Percentiles rank a stretch among this genome's conserved stretches.
Conservation (phyloP, 2,329 filamentous ascomycete genomes). For the Penicillium nordicum region DNA sequence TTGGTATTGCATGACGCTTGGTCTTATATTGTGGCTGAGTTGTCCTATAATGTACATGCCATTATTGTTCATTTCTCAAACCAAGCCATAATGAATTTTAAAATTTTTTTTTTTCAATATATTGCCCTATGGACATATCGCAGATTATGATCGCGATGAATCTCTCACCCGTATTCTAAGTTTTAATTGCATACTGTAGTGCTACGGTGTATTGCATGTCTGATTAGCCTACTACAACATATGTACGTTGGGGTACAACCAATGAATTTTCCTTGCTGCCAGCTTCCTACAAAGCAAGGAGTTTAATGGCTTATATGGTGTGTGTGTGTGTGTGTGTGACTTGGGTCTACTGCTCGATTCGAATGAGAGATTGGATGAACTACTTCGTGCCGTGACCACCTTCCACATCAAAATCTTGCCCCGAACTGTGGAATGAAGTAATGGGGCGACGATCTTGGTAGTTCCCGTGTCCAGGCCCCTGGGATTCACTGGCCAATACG, state of each 20-base stretch:
- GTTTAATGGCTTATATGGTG: not conserved
- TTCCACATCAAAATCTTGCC: not conserved
- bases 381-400: not conserved
- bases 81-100: not conserved
- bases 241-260: not conserved
- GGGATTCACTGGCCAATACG: conserved; percentile 3
- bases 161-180: not conserved
- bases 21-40: not conserved
- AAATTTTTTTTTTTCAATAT: not conserved
- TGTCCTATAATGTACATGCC: not conserved
- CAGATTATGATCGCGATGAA: not conserved
- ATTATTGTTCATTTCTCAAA: not conserved
- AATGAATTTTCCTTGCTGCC: not conserved
- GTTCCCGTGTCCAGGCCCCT: conserved; percentile 16
- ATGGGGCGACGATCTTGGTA: conserved; percentile 5
- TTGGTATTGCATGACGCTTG: not conserved
- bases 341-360: not conserved
- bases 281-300: not conserved
- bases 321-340: not conserved
- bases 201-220: not conserved
- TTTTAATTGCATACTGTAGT: not conserved
- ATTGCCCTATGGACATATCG: not conserved
- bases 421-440: conserved; percentile 7
- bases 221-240: not conserved
- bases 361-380: not conserved